A percentile compares a stretch with the other conserved stretches of the same genome.
Evolutionary conservation across 805 yeast species (phyloP).

Genomic region (Metschnikowia picachoensis): DNA sequence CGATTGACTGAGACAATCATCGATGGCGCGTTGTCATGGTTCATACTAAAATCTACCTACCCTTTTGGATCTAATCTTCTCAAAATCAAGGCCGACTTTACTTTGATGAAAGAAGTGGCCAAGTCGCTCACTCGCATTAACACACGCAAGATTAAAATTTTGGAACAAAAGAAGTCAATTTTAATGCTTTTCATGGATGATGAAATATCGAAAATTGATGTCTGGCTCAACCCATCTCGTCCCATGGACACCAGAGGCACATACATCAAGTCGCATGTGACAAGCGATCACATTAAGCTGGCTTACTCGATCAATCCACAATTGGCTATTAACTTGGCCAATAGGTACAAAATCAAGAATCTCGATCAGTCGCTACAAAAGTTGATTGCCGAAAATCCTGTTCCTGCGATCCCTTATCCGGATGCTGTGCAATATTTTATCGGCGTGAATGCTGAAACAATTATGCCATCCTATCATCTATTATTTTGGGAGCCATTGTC

Average conservation of each 20-base stretch:
- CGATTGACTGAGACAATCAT: constrained; percentile 50
- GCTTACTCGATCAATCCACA: constrained; percentile 69
- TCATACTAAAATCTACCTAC: constrained; percentile 53
- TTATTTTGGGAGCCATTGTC: constrained; percentile 72
- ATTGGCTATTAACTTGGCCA: constrained; percentile 67
- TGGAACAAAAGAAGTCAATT: constrained; percentile 50
- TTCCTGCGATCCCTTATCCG: constrained; percentile 51
- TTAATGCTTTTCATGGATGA: constrained; percentile 64
- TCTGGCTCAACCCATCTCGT: constrained; percentile 71
- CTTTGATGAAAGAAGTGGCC: constrained; percentile 53
- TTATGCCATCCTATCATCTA: constrained; percentile 39
- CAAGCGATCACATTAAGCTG: constrained; percentile 41
- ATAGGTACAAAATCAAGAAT: constrained; percentile 48
- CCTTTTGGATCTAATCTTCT: constrained; percentile 85
- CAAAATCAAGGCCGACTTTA: constrained; percentile 65
- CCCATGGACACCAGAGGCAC: constrained; percentile 40
- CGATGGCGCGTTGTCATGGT: constrained; percentile 78
- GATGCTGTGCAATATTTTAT: constrained; percentile 55
- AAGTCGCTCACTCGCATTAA: constrained; percentile 20
- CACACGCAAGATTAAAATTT: constrained; percentile 22
- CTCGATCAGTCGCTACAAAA: constrained; percentile 38
- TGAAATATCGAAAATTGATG: constrained; percentile 66
- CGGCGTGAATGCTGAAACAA: constrained; percentile 36
- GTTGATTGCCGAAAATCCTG: constrained; percentile 54
- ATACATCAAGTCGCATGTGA: constrained; percentile 29